A percentile compares a stretch with the other conserved stretches of the same genome.
These are phyloP conservation scores for Waitea zeae DNA, from an alignment of 1,284 basidiomycete genomes.

Conservation along the genomic window DNA sequence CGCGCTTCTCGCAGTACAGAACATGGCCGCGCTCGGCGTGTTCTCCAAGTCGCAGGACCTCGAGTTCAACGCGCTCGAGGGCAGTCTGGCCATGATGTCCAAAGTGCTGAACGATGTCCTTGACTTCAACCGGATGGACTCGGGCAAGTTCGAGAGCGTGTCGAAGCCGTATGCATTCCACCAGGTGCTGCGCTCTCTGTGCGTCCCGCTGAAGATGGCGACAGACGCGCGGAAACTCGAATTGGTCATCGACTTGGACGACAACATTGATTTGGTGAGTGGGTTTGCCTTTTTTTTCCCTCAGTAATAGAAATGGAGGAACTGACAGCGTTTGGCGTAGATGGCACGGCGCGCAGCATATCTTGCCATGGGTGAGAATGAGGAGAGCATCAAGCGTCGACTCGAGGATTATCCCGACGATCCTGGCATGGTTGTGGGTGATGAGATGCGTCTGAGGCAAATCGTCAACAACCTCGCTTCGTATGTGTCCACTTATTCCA, in stretches of 20 bases:
- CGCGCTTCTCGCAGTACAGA: constrained; percentile 77
- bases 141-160: constrained; percentile 60
- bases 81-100: not conserved
- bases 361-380: constrained; percentile 32
- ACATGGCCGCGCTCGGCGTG: constrained; percentile 60
- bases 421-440: constrained; percentile 56
- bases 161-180: constrained; percentile 72
- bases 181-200: constrained; percentile 64
- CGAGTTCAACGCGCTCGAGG: constrained; percentile 5
- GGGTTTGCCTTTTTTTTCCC: not conserved
- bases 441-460: constrained; percentile 68
- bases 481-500: not conserved
- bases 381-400: constrained; percentile 20
- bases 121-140: constrained; percentile 47
- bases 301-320: not conserved
- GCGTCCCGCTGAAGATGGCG: constrained; percentile 59
- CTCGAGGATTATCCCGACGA: constrained; percentile 26
- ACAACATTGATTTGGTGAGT: constrained; percentile 49
- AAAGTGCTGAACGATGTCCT: constrained; percentile 23
- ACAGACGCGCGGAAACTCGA: constrained; percentile 56
- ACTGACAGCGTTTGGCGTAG: no score
- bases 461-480: constrained; percentile 57
- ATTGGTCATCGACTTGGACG: constrained; percentile 57
- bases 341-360: constrained; percentile 36
- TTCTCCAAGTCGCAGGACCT: constrained; percentile 49